These are phyloP conservation scores for Mycena citricolor DNA, from an alignment of 1,284 basidiomycete species.

Conservation along the genomic window DNA sequence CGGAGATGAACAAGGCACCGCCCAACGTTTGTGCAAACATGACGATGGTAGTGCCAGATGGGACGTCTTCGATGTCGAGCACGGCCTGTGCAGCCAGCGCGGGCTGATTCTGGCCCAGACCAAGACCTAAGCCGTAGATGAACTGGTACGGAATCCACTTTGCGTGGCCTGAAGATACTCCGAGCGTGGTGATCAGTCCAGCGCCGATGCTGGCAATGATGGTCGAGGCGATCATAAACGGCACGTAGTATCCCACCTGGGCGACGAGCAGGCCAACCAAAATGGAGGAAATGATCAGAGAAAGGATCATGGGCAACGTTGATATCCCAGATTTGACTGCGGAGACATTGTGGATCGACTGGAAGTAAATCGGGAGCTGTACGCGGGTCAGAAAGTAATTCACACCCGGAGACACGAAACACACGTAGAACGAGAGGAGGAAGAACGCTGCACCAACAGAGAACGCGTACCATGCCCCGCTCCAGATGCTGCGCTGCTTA, in stretches of 20 bases:
- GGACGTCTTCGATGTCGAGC: conserved; percentile 12
- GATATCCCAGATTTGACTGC: conserved; percentile 8
- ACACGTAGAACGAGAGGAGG: conserved; percentile 16
- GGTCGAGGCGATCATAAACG: conserved; percentile 3
- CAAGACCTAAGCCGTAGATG: conserved; percentile 11
- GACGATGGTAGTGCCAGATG: conserved; percentile 12
- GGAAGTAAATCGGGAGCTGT: conserved; percentile 1
- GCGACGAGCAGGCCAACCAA: conserved; percentile 1
- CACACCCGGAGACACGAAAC: neutral
- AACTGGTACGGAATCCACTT: conserved; percentile 9
- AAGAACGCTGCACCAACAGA: conserved; percentile 12
- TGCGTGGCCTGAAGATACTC: neutral
- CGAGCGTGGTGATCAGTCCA: conserved; percentile 9
- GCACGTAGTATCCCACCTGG: conserved; percentile 3
- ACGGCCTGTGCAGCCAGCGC: conserved; percentile 12
- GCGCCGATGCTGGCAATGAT: conserved; percentile 3
- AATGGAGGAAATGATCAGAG: conserved; percentile 1
- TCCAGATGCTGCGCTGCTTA: conserved; percentile 7
- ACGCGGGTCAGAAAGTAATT: neutral
- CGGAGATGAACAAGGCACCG: conserved; percentile 15
- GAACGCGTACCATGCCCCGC: conserved; percentile 9
- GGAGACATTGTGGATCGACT: conserved; percentile 12
- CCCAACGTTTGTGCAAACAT: conserved; percentile 19
- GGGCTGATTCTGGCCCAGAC: conserved; percentile 13
- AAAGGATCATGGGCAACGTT: conserved; percentile 5